Evolutionary conservation across 108 stramenopile genomes (phyloP).

Genomic region (Epipyxis sp.): DNA sequence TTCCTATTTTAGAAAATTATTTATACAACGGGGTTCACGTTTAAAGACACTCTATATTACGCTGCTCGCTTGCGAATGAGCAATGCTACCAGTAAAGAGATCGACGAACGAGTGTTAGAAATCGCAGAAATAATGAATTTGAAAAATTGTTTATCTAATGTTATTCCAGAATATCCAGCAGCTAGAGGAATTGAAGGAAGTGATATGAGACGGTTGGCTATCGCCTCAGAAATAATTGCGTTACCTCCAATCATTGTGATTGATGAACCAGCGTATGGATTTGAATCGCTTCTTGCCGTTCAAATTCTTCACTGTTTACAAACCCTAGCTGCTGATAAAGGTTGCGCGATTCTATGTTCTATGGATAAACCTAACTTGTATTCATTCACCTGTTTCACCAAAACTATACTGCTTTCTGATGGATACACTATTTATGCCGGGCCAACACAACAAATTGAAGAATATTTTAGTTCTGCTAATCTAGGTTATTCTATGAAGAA

Average conservation of each 20-base stretch:
- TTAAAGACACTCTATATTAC: not conserved
- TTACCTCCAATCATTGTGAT: slow-evolving; percentile 28
- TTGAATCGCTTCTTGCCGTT: not conserved
- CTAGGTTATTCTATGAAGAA: slow-evolving; percentile 7
- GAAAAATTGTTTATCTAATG: not conserved
- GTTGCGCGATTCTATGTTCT: slow-evolving; percentile 7
- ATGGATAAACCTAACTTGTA: not conserved
- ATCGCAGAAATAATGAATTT: not conserved
- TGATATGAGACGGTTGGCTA: slow-evolving; percentile 24
- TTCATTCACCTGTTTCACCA: not conserved
- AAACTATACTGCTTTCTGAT: not conserved
- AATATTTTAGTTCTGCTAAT: not conserved
- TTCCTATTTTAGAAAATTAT: not conserved
- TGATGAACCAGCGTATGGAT: slow-evolving; percentile 16
- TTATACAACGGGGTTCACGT: slow-evolving; percentile 13
- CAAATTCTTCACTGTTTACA: not conserved
- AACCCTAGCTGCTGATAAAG: not conserved
- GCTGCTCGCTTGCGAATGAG: slow-evolving; percentile 12
- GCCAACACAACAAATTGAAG: not conserved
- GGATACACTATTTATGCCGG: not conserved
- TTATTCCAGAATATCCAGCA: not conserved
- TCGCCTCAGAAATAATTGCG: not conserved
- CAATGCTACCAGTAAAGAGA: not conserved
- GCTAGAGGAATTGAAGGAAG: not conserved
- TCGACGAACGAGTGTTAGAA: slow-evolving; percentile 5